Evolutionary conservation across 1,284 basidiomycete genomes (phyloP), one percentile per base, ranked within the genome.

Genomic region (Rugosomyces carneus): DNA sequence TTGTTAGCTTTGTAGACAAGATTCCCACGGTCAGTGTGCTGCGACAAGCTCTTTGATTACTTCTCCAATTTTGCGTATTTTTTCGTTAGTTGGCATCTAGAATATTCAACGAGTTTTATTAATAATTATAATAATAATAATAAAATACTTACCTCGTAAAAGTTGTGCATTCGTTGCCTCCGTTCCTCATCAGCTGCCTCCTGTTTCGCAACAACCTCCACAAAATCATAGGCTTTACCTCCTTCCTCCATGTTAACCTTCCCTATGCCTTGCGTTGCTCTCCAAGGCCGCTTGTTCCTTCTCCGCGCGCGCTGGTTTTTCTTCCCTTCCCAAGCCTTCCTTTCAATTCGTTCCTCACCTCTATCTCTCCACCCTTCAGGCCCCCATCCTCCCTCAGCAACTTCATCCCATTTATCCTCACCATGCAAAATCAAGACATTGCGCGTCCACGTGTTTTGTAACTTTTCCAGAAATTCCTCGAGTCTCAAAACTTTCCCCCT

Each of bases 21-120:
- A 44, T 58, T 53, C 48, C 15, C 51, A 52, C 47, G 48, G 44
- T 52, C 35, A 37, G 35, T 19, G 35, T 19, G 32, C 34, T 18
- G 38, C 23, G 1, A 27, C 40, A 32, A 53, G 40, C 15, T 45
- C 50, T 10, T 48, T 53, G 38, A 57, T 48, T 18, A 50, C 31
- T 27, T 52, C 48, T 32, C 53, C 44, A 20, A 74, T 73, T 50
- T 65, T 67, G 47, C 65, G 55, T 9, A 81, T 54, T 51, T 81
- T 80, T 38, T 76, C 66, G 16, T 75, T 60, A 1, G 77, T 73
- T 0, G 77, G 61, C 67, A 81, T 71, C 80, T 81, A 46, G 9
- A 4, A 37, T n/a, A n/a, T n/a, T n/a, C n/a, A n/a, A n/a, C n/a
- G n/a, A n/a, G n/a, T n/a, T n/a, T n/a, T n/a, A n/a, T n/a, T n/a